Percentiles rank a stretch among this genome's conserved stretches.
Conservation (phyloP, 2,329 filamentous ascomycete species). For the Trichoderma breve region DNA sequence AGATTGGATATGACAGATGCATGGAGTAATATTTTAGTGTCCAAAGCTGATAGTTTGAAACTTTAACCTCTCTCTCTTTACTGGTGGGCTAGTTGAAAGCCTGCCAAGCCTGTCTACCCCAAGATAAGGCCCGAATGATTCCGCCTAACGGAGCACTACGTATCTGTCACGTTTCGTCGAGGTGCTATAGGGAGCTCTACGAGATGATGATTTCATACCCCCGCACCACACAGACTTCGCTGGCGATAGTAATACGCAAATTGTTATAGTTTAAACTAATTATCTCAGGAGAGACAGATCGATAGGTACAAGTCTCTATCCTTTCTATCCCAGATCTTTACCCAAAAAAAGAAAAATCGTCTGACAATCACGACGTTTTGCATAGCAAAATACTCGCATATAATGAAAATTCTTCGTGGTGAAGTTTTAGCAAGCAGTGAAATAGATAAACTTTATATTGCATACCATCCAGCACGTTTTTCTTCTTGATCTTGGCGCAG, state of each 20-base stretch:
- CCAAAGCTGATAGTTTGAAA: background rate
- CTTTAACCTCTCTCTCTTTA: background rate
- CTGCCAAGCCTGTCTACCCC: background rate
- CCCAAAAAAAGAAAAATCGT: background rate
- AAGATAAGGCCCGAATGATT: background rate
- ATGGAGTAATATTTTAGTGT: background rate
- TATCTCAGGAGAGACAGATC: background rate
- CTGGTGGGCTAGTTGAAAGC: background rate
- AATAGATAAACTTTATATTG: background rate
- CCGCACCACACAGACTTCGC: background rate
- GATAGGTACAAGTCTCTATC: background rate
- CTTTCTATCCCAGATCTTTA: background rate
- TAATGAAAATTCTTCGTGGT: background rate
- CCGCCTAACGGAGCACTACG: background rate
- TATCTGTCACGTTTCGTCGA: background rate
- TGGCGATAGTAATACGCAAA: background rate
- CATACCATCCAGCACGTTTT: background rate
- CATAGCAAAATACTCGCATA: background rate
- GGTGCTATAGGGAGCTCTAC: background rate
- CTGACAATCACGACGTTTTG: background rate
- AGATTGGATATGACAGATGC: background rate
- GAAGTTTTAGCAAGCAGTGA: background rate
- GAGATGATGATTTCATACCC: background rate
- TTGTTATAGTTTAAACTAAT: background rate
- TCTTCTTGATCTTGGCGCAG: background rate